Conservation (phyloP, 1,139 yeast species). For the Groenewaldozyma auringiensis region DNA sequence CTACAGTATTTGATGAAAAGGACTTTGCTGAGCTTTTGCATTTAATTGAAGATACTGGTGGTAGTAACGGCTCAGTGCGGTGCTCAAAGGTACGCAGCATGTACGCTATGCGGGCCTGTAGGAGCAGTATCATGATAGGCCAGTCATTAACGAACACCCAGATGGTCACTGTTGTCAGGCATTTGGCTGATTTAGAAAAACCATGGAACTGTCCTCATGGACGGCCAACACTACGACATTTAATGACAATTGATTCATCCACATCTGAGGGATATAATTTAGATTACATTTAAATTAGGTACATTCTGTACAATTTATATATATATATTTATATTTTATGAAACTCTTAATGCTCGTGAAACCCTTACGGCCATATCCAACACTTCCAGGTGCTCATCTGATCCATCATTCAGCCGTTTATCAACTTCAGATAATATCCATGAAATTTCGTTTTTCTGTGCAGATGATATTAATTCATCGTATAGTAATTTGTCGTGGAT, state of each 20-base stretch:
- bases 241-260: slow-evolving; percentile 42
- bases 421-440: slow-evolving; percentile 67
- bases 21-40: slow-evolving; percentile 76
- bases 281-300: too few species aligned
- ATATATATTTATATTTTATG: background rate
- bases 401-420: slow-evolving; percentile 67
- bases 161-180: slow-evolving; percentile 62
- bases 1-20: slow-evolving; percentile 49
- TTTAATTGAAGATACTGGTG: slow-evolving; percentile 39
- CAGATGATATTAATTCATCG: slow-evolving; percentile 46
- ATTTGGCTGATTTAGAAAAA: slow-evolving; percentile 66
- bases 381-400: slow-evolving; percentile 83
- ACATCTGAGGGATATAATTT: background rate
- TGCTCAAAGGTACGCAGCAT: slow-evolving; percentile 75
- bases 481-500: slow-evolving; percentile 65
- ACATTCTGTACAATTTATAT: too few species aligned
- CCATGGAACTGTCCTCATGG: slow-evolving; percentile 99
- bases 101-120: slow-evolving; percentile 92
- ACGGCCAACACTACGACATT: slow-evolving; percentile 89
- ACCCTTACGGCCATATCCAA: slow-evolving; percentile 61
- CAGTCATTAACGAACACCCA: slow-evolving; percentile 47
- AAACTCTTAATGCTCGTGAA: background rate
- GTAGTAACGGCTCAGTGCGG: slow-evolving; percentile 34
- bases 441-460: slow-evolving; percentile 59
- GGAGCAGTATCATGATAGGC: slow-evolving; percentile 93